phyloP scores from a whole-genome alignment of 1,284 basidiomycete genomes.

The Cutaneotrichosporon mucoides region DNA sequence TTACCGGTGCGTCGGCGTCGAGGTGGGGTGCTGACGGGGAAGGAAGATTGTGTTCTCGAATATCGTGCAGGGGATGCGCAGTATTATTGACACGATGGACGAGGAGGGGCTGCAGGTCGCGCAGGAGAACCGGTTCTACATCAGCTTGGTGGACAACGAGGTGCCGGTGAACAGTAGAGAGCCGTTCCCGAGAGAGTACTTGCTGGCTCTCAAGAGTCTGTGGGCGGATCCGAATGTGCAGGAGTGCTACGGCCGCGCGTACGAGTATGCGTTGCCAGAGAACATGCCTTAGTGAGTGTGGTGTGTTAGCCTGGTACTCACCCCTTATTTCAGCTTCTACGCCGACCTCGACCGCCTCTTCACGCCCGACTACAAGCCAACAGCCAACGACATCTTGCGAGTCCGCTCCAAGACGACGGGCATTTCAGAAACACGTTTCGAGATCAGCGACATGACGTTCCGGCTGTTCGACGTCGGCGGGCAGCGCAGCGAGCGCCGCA shows the following conservation, averaged over 20 bases:
- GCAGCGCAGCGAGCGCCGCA: constrained; percentile 87
- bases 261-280: constrained; percentile 82
- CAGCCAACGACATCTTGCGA: constrained; percentile 75
- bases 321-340: constrained; percentile 63
- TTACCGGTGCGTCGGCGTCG: constrained; percentile 27
- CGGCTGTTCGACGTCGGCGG: constrained; percentile 93
- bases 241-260: constrained; percentile 66
- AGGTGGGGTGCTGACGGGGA: constrained; percentile 15
- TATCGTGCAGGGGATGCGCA: constrained; percentile 75
- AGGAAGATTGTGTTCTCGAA: constrained; percentile 90
- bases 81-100: constrained; percentile 80
- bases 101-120: constrained; percentile 73
- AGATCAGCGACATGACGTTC: constrained; percentile 44
- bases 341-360: constrained; percentile 75
- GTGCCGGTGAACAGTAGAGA: constrained; percentile 73
- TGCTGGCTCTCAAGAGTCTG: constrained; percentile 62
- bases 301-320: background rate
- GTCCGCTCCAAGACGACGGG: constrained; percentile 73
- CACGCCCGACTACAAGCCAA: constrained; percentile 63
- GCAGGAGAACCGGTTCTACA: constrained; percentile 55
- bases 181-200: constrained; percentile 64
- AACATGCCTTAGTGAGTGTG: constrained; percentile 60
- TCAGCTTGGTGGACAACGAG: constrained; percentile 65
- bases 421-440: constrained; percentile 88
- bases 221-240: constrained; percentile 78